Conservation (phyloP, 306 rosid genomes). For the Castanea crenata region DNA sequence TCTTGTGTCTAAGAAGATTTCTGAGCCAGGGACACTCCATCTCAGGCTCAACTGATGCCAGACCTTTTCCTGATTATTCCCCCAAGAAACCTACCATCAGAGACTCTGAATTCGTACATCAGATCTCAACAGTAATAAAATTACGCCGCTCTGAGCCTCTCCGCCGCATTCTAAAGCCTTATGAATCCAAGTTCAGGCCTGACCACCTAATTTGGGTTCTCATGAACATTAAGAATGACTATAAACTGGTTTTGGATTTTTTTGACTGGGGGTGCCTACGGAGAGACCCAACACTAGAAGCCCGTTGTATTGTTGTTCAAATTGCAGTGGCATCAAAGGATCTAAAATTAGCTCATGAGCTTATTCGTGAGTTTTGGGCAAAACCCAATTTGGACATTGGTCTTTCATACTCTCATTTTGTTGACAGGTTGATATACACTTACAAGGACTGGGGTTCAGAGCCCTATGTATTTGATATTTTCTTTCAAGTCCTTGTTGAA, state of each 20-base stretch:
- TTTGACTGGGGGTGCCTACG: slow-evolving; percentile 69
- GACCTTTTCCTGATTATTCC: slow-evolving; percentile 88
- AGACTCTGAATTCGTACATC: slow-evolving; percentile 63
- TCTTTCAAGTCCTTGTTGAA: slow-evolving; percentile 75
- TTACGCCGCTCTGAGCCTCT: slow-evolving; percentile 69
- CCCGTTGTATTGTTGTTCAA: slow-evolving; percentile 70
- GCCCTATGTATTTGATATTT: slow-evolving; percentile 71
- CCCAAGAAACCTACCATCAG: slow-evolving; percentile 57
- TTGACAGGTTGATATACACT: slow-evolving; percentile 66
- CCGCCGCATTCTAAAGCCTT: slow-evolving; percentile 52
- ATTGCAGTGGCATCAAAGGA: slow-evolving; percentile 65
- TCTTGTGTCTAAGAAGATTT: slow-evolving; percentile 17
- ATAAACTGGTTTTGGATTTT: slow-evolving; percentile 52
- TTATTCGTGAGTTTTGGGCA: slow-evolving; percentile 57
- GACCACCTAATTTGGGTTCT: slow-evolving; percentile 76
- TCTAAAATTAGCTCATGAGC: slow-evolving; percentile 53
- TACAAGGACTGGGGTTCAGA: slow-evolving; percentile 81
- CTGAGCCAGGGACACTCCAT: slow-evolving; percentile 22
- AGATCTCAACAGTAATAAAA: slow-evolving; percentile 56
- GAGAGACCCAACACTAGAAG: slow-evolving; percentile 55
- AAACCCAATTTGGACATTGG: slow-evolving; percentile 41
- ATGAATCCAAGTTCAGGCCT: slow-evolving; percentile 51
- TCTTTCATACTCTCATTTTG: slow-evolving; percentile 38
- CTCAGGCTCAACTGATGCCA: slow-evolving; percentile 34
- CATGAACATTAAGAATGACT: slow-evolving; percentile 54